Percentiles rank a stretch among this genome's conserved stretches.
Evolutionary conservation across 495 filamentous ascomycete genomes (phyloP).

Genomic region (Daldinia decipiens): DNA sequence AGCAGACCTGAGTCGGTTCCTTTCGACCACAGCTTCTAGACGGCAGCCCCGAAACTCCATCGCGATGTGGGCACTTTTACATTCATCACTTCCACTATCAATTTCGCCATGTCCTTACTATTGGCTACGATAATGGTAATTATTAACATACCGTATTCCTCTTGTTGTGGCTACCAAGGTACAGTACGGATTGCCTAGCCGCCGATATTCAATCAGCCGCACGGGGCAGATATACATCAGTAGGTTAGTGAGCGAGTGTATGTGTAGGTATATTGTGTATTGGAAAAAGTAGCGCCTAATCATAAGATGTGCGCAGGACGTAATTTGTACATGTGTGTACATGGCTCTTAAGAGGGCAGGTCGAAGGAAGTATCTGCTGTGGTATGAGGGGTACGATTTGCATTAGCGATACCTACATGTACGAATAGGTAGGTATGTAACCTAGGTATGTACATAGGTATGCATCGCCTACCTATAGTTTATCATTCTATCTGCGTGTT

Average conservation of each 20-base stretch:
- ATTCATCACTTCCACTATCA: slow-evolving; percentile 35
- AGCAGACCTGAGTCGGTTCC: slow-evolving; percentile 40
- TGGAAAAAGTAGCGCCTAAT: slow-evolving; percentile 13
- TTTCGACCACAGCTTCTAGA: slow-evolving; percentile 15
- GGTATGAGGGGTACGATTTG: neutral
- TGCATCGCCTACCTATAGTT: neutral
- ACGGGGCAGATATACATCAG: slow-evolving; percentile 17
- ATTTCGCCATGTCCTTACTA: slow-evolving; percentile 37
- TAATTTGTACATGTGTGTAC: slow-evolving; percentile 2
- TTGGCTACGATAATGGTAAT: slow-evolving; percentile 34
- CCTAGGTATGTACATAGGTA: no score
- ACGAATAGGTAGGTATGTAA: neutral
- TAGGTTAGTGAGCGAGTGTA: neutral
- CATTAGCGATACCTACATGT: neutral
- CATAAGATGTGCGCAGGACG: neutral
- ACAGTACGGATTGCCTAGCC: slow-evolving; percentile 1
- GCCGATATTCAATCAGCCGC: slow-evolving; percentile 35
- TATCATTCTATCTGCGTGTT: neutral
- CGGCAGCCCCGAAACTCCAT: slow-evolving; percentile 39
- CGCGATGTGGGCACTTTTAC: slow-evolving; percentile 28
- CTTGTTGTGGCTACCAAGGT: neutral
- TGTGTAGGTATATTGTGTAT: no score
- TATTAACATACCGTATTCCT: slow-evolving; percentile 19
- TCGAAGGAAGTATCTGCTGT: slow-evolving; percentile 3
- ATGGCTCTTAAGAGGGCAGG: slow-evolving; percentile 34